Percentiles rank a stretch among this genome's conserved stretches.
Evolutionary conservation across 1,284 basidiomycete species (phyloP).

Genomic region (Apiotrichum akiyoshidainum): DNA sequence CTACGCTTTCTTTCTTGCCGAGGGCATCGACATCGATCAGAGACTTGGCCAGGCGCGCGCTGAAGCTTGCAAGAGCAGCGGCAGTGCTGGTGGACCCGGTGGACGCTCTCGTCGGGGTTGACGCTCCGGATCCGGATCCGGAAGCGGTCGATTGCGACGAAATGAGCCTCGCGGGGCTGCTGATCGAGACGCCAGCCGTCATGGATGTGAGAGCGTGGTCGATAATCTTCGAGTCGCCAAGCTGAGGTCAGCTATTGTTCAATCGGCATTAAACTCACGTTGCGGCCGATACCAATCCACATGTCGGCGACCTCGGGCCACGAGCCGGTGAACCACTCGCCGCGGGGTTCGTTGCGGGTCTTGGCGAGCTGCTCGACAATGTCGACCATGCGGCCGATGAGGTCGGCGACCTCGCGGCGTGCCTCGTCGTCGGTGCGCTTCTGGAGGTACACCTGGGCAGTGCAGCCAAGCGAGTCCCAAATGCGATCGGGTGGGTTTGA

Average conservation of each 20-base stretch:
- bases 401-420: conserved; percentile 17
- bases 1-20: not conserved
- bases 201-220: conserved; percentile 31
- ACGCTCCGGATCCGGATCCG: not conserved
- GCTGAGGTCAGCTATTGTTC: conserved; percentile 17
- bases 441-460: conserved; percentile 8
- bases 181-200: conserved; percentile 5
- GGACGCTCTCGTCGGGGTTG: not conserved
- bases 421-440: conserved; percentile 12
- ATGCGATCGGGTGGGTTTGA: conserved; percentile 11
- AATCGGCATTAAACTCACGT: conserved; percentile 26
- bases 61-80: not conserved
- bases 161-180: no score
- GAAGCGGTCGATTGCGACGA: not conserved
- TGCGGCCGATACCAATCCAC: conserved; percentile 43
- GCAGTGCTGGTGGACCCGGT: not conserved
- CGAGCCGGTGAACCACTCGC: conserved; percentile 29
- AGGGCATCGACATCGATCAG: conserved; percentile 6
- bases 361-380: conserved; percentile 26
- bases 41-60: conserved; percentile 3
- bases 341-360: conserved; percentile 17
- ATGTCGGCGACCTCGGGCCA: conserved; percentile 39
- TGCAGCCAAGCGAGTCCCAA: conserved; percentile 17
- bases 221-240: conserved; percentile 33
- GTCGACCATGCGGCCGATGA: conserved; percentile 22